Evolutionary conservation across 306 rosid genomes (phyloP).

Genomic region (Ochetophila trinervis): DNA sequence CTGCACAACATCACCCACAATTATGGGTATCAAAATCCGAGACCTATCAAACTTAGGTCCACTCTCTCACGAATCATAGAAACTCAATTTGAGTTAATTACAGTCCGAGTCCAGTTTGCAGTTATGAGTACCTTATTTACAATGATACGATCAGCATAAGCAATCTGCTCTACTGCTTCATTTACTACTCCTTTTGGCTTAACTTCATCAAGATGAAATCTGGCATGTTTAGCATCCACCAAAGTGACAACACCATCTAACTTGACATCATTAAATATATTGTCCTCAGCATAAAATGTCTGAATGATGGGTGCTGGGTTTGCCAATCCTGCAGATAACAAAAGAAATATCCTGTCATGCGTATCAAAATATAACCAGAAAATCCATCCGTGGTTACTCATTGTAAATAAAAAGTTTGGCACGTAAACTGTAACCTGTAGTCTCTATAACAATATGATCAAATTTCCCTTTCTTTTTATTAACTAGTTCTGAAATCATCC

Average conservation of each 20-base stretch:
- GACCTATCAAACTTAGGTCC: background rate
- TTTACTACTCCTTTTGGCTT: conserved; percentile 86
- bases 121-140: conserved; percentile 69
- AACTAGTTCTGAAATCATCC: conserved; percentile 84
- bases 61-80: conserved; percentile 11
- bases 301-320: conserved; percentile 96
- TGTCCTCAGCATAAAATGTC: conserved; percentile 91
- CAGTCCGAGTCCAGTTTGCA: background rate
- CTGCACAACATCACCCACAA: background rate
- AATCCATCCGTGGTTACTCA: background rate
- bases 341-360: conserved; percentile 1
- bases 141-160: conserved; percentile 91
- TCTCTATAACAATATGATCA: conserved; percentile 91
- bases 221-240: conserved; percentile 90
- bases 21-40: too few species aligned
- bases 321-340: conserved; percentile 65
- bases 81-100: conserved; percentile 11
- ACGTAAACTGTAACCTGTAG: too few species aligned
- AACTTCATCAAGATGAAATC: conserved; percentile 77
- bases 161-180: conserved; percentile 92
- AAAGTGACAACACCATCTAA: conserved; percentile 96
- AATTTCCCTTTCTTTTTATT: conserved; percentile 77
- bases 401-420: background rate
- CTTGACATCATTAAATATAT: conserved; percentile 75
- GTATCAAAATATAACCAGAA: conserved; percentile 6